Evolutionary conservation across 176 grass and related monocot genomes (phyloP).

Genomic region (Lolium multiflorum): DNA sequence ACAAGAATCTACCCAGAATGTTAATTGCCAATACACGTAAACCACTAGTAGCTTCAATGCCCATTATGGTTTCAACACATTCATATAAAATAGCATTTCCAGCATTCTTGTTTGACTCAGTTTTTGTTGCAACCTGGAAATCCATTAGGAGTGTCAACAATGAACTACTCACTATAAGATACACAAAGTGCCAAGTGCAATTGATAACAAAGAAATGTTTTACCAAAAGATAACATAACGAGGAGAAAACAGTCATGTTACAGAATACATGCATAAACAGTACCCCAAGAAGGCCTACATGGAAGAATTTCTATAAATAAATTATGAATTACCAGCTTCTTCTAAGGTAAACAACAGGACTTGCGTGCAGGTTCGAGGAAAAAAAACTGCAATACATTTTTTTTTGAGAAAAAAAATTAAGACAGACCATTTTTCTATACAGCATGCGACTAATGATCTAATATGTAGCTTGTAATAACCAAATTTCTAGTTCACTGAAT

Average conservation of each 20-base stretch:
- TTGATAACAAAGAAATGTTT: not conserved
- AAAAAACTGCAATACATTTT: constrained; percentile 18
- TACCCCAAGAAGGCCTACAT: constrained; percentile 21
- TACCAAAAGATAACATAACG: constrained; percentile 1
- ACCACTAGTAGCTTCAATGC: constrained; percentile 94
- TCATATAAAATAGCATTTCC: constrained; percentile 99
- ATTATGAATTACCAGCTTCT: not conserved
- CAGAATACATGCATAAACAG: constrained; percentile 22
- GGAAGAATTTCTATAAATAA: constrained; percentile 11
- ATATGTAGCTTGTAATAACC: constrained; percentile 1
- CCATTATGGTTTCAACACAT: constrained; percentile 99
- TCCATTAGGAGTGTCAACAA: constrained; percentile 28
- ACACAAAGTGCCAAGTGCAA: constrained; percentile 9
- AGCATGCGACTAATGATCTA: constrained; percentile 22
- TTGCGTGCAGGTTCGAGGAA: not conserved
- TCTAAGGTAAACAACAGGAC: not conserved
- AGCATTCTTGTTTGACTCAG: constrained; percentile 95
- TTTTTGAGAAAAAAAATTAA: no score
- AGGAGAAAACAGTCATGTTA: not conserved
- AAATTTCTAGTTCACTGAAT: constrained; percentile 23
- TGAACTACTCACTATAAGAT: constrained; percentile 29
- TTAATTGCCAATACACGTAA: constrained; percentile 94
- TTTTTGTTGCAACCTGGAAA: constrained; percentile 96
- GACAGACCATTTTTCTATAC: not conserved
- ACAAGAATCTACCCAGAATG: constrained; percentile 97